These are phyloP conservation scores for Jimgerdemannia flammicorona DNA, from an alignment of 192 early-diverging fungal genomes.

Conservation along the genomic window DNA sequence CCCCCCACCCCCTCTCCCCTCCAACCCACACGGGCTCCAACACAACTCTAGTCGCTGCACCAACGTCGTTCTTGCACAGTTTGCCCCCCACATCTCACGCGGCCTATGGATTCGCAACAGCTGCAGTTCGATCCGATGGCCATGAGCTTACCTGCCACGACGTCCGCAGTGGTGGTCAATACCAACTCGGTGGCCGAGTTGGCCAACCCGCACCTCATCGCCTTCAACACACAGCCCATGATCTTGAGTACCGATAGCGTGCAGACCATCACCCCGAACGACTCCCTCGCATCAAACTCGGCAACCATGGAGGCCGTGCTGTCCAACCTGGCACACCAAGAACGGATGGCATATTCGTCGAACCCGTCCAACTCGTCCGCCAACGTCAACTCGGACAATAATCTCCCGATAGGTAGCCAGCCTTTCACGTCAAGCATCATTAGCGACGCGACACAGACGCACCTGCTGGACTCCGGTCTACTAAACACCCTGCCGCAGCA, in stretches of 20 bases:
- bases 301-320: neutral
- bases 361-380: neutral
- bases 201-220: neutral
- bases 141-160: neutral
- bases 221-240: neutral
- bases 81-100: neutral
- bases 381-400: neutral
- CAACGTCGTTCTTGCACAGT: neutral
- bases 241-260: neutral
- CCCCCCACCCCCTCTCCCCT: neutral
- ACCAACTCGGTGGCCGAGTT: neutral
- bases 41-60: too few relatives aligned
- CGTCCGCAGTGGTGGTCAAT: neutral
- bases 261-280: neutral
- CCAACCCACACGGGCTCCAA: neutral
- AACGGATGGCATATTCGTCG: neutral
- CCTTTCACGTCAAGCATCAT: neutral
- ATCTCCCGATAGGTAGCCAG: neutral
- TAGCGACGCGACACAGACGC: neutral
- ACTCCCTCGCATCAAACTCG: neutral
- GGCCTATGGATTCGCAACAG: neutral
- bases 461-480: neutral
- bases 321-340: neutral
- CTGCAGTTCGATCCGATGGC: neutral
- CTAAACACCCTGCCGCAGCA: neutral